Percentiles rank a stretch among this genome's conserved stretches.
phyloP scores from a whole-genome alignment of 768 basidiomycete genomes.

The Nevesoporus exiguus region DNA sequence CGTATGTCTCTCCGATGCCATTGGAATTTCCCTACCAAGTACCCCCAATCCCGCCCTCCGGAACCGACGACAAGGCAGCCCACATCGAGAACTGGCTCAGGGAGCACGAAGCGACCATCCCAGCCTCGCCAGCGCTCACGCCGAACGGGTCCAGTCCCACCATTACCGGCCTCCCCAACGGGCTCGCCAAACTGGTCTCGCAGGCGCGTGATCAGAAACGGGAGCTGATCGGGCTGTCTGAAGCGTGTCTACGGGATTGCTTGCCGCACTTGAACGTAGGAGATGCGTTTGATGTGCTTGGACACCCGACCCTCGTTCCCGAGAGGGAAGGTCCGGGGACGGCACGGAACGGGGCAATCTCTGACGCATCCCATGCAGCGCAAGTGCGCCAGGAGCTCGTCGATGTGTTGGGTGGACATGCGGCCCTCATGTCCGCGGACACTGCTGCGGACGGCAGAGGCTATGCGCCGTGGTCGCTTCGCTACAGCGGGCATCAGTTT shows the following conservation, averaged over 20 bases:
- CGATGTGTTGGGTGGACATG: conserved; percentile 78
- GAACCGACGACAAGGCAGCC: conserved; percentile 48
- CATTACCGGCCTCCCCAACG: neutral
- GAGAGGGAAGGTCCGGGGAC: conserved; percentile 33
- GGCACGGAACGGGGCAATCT: neutral
- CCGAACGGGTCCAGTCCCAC: neutral
- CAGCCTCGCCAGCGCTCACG: conserved; percentile 1
- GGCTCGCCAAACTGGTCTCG: conserved; percentile 47
- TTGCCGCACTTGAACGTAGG: conserved; percentile 86
- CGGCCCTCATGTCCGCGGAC: conserved; percentile 51
- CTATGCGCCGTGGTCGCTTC: conserved; percentile 71
- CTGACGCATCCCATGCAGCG: conserved; percentile 27
- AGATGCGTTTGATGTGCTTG: conserved; percentile 69
- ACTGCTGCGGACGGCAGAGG: conserved; percentile 31
- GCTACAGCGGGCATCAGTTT: conserved; percentile 92
- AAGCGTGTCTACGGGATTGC: conserved; percentile 65
- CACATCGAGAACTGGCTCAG: conserved; percentile 78
- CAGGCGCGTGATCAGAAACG: conserved; percentile 49
- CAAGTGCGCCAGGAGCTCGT: conserved; percentile 66
- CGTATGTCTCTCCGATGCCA: conserved; percentile 81
- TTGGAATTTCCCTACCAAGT: conserved; percentile 81
- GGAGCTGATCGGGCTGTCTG: conserved; percentile 70
- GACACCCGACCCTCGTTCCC: conserved; percentile 50
- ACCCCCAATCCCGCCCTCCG: conserved; percentile 47
- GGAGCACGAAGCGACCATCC: conserved; percentile 55